Percentiles rank a stretch among this genome's conserved stretches.
These are phyloP conservation scores for Tilletia caries DNA, from an alignment of 1,284 basidiomycete species.

Conservation along the genomic window DNA sequence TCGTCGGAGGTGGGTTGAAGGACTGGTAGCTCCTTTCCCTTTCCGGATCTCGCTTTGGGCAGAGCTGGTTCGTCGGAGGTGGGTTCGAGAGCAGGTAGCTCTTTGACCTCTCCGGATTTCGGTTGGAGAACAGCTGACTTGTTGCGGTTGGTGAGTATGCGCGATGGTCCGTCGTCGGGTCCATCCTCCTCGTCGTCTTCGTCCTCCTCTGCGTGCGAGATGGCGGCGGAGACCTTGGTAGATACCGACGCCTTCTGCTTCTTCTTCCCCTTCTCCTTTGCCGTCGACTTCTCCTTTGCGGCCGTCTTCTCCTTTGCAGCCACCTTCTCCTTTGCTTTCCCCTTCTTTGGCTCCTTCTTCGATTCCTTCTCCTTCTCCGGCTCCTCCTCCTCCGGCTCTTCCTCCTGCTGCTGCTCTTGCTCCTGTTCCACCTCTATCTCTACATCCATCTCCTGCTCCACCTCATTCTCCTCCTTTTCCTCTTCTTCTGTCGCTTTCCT, in stretches of 20 bases:
- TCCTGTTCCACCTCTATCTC: background rate
- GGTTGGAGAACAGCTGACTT: background rate
- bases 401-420: background rate
- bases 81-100: too few relatives aligned
- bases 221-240: constrained; percentile 12
- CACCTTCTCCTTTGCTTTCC: too few relatives aligned
- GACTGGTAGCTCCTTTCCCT: too few relatives aligned
- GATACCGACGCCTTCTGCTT: too few relatives aligned
- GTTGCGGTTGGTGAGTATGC: constrained; percentile 7
- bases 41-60: too few relatives aligned
- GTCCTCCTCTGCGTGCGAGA: background rate
- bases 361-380: too few relatives aligned
- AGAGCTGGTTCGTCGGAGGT: too few relatives aligned
- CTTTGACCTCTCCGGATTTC: constrained; percentile 3
- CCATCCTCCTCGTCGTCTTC: background rate
- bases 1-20: too few relatives aligned
- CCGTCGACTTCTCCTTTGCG: too few relatives aligned
- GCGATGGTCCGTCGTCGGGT: constrained; percentile 15
- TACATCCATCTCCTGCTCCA: background rate
- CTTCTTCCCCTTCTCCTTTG: too few relatives aligned
- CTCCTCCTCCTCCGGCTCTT: background rate
- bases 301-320: too few relatives aligned
- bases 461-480: constrained; percentile 1
- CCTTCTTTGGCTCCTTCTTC: too few relatives aligned
- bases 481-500: background rate